Evolutionary conservation across 805 yeast genomes (phyloP), one percentile per base, ranked within the genome.

Genomic region (Pichia cabralensis): DNA sequence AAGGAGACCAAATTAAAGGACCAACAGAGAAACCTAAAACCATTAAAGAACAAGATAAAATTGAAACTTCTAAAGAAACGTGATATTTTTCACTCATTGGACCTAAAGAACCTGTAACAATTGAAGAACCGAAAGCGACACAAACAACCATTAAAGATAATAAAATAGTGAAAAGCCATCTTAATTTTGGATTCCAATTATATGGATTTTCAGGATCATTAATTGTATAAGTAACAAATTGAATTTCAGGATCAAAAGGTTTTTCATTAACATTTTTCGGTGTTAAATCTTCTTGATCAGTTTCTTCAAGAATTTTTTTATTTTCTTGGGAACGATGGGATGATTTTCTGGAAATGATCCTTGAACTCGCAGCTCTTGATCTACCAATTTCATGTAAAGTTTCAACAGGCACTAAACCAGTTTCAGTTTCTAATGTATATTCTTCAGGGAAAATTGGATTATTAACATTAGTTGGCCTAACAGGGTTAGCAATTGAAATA

Each of bases 91-190:
- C 78, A 41, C 64, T 61, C 40, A 84, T 74, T 13, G 79, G 64
- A n/a, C 67, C 70, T 31, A 88, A 61, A 29, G 94, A 92, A 47
- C 95, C 94, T 18, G 95, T 79, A 48, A 84, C 80, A 53, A 89
- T 80, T 2, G 96, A 80, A 4, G 95, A 83, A 26, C 96, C 96
- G 55, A 83, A 86, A 2, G 96, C 96, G 21, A 89, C 95, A 49
- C 85, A 72, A 38, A 88, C 77, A 33, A 88, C 96, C 42, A 82
- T 66, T 22, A 74, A 44, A 2, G 95, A 76, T 17, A 83, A 62
- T 8, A 76, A 43, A 21, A 80, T 52, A 0, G 96, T 85, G 52
- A 79, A 82, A 2, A 55, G 3, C 83, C 88, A 76, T 52, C 74
- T 72, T 16, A 55, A 35, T 43, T 47, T 45, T 22, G 61, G 35